Evolutionary conservation across 768 basidiomycete genomes (phyloP).

Genomic region (Amyloporia xantha): DNA sequence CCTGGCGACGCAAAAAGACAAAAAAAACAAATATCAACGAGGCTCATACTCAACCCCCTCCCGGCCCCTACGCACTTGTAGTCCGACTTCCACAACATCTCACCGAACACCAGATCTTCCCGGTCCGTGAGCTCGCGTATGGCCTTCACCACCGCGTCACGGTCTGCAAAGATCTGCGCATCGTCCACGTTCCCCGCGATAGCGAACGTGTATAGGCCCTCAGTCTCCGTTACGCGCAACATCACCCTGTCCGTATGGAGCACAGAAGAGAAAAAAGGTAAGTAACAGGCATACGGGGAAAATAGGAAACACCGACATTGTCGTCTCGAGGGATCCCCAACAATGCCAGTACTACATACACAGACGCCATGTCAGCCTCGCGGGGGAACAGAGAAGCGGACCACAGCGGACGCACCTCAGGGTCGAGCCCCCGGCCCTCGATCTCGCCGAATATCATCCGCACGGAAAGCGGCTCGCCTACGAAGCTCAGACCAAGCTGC

Average conservation of each 20-base stretch:
- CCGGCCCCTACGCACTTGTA: no score
- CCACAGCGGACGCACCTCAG: constrained; percentile 23
- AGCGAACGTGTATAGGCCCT: background rate
- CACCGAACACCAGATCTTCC: background rate
- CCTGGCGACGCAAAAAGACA: constrained; percentile 19
- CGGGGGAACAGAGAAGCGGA: background rate
- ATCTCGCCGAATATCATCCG: constrained; percentile 31
- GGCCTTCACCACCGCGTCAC: background rate
- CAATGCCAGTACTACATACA: background rate
- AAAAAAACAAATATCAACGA: no score
- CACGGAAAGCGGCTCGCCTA: constrained; percentile 30
- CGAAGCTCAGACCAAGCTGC: constrained; percentile 34
- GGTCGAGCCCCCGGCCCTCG: constrained; percentile 25
- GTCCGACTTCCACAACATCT: constrained; percentile 2
- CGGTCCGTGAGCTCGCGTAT: background rate
- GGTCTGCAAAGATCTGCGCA: background rate
- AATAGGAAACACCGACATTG: background rate
- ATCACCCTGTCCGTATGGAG: no score
- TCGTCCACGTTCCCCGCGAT: background rate
- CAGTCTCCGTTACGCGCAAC: background rate
- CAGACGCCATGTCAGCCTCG: background rate
- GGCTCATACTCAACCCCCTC: background rate
- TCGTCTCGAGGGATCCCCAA: background rate
- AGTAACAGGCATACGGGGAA: background rate
- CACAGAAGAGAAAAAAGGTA: background rate